Conservation (phyloP, 108 stramenopile genomes). For the Skeletonema potamos region DNA sequence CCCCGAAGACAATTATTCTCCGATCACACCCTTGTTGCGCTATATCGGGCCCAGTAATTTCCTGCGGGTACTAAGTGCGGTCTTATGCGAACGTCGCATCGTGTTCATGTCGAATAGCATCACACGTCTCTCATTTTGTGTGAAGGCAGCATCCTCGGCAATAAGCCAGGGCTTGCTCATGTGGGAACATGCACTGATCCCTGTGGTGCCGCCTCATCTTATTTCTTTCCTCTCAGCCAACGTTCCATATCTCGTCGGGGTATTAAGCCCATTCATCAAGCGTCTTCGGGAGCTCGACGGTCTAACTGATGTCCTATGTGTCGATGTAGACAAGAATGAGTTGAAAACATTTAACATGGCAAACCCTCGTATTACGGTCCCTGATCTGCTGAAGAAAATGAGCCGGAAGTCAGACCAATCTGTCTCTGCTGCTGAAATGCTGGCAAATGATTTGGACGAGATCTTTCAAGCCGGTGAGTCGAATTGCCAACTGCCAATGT, state of each 20-base stretch:
- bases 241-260: conserved; percentile 75
- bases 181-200: conserved; percentile 84
- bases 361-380: conserved; percentile 29
- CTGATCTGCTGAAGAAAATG: conserved; percentile 36
- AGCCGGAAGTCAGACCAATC: conserved; percentile 7
- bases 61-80: conserved; percentile 67
- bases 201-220: conserved; percentile 81
- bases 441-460: conserved; percentile 77
- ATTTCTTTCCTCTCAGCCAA: conserved; percentile 60
- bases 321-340: conserved; percentile 73
- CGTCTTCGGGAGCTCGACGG: conserved; percentile 49
- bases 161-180: conserved; percentile 73
- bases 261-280: conserved; percentile 39
- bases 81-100: conserved; percentile 79
- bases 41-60: conserved; percentile 69
- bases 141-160: conserved; percentile 63
- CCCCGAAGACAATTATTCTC: conserved; percentile 44
- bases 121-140: conserved; percentile 74
- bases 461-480: conserved; percentile 49
- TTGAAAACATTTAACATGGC: conserved; percentile 71
- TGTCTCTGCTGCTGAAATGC: conserved; percentile 53
- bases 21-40: conserved; percentile 78
- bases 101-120: conserved; percentile 64
- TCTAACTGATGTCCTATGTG: conserved; percentile 75
- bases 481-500: too few relatives aligned